Conservation (phyloP, 352 stramenopile species). For the Pythium pectinolyticum region DNA sequence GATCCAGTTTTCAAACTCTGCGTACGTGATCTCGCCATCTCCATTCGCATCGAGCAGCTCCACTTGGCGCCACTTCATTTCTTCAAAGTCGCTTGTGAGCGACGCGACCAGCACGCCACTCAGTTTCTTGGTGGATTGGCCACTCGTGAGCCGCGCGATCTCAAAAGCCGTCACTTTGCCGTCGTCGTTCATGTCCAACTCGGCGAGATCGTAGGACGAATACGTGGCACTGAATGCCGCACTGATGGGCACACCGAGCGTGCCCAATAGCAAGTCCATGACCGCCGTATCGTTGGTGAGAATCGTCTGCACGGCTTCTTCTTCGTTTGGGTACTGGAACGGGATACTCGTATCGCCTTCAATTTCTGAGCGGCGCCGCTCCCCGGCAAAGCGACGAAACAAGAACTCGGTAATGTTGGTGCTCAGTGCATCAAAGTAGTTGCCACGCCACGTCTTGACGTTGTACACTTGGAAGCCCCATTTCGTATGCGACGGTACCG, state of each 20-base stretch:
- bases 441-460: constrained; percentile 93
- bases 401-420: constrained; percentile 91
- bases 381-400: constrained; percentile 70
- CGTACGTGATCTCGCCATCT: constrained; percentile 61
- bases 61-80: constrained; percentile 61
- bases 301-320: constrained; percentile 47
- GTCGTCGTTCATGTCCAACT: constrained; percentile 65
- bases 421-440: constrained; percentile 92
- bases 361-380: constrained; percentile 47
- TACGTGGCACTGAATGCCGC: constrained; percentile 55
- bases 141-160: constrained; percentile 36
- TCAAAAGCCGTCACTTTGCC: constrained; percentile 74
- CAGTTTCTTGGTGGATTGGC: constrained; percentile 37
- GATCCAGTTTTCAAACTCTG: constrained; percentile 72
- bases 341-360: constrained; percentile 33
- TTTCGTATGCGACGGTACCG: constrained; percentile 75
- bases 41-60: constrained; percentile 45
- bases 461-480: constrained; percentile 86
- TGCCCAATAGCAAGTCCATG: constrained; percentile 61
- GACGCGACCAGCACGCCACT: constrained; percentile 38
- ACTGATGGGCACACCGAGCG: constrained; percentile 66
- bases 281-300: constrained; percentile 54
- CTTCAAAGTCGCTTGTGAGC: constrained; percentile 56
- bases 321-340: constrained; percentile 58
- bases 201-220: constrained; percentile 68